Conservation (phyloP, 768 basidiomycete species). For the Boletus subcaerulescens region DNA sequence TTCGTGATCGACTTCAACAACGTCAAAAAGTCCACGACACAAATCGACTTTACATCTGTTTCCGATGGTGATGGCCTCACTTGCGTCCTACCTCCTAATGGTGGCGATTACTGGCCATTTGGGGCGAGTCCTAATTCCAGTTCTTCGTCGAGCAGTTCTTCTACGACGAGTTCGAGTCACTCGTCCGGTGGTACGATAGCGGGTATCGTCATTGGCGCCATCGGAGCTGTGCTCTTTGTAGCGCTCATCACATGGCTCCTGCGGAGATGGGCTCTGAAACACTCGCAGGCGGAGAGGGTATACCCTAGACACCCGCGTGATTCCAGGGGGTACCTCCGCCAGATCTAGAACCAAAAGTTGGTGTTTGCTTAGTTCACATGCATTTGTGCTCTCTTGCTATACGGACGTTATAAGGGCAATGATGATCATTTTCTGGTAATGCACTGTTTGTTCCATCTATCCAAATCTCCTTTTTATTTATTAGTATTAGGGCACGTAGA, state of each 20-base stretch:
- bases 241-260: conserved; percentile 44
- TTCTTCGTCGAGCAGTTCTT: conserved; percentile 18
- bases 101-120: conserved; percentile 73
- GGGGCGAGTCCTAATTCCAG: conserved; percentile 45
- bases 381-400: background rate
- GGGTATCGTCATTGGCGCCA: conserved; percentile 52
- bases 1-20: conserved; percentile 55
- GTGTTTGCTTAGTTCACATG: background rate
- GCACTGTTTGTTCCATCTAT: background rate
- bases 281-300: conserved; percentile 18
- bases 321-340: conserved; percentile 17
- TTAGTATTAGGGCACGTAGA: too few species aligned
- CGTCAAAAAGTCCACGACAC: conserved; percentile 41
- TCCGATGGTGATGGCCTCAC: conserved; percentile 56
- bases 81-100: conserved; percentile 64
- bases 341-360: background rate
- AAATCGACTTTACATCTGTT: conserved; percentile 51
- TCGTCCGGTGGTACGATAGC: conserved; percentile 31
- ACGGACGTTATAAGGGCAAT: too few species aligned
- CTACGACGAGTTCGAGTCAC: conserved; percentile 18
- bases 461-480: background rate
- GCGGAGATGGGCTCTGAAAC: conserved; percentile 45
- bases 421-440: too few species aligned
- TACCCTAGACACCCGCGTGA: conserved; percentile 24
- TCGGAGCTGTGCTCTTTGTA: conserved; percentile 43